Evolutionary conservation across 768 basidiomycete species (phyloP).

Genomic region (Tulasnella sp.): DNA sequence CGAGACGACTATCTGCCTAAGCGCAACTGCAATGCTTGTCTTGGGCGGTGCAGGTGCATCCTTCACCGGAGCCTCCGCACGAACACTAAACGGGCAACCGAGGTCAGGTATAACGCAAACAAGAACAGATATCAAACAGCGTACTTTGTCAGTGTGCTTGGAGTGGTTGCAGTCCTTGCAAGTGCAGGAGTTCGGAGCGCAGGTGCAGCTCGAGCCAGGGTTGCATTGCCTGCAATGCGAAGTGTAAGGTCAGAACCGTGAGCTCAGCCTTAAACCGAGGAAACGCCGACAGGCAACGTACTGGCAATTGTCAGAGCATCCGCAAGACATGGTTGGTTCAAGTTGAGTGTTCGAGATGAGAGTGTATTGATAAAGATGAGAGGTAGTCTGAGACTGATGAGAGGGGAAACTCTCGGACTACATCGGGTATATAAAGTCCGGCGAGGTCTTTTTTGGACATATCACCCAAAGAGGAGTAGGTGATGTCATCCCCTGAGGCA

Average conservation of each 20-base stretch:
- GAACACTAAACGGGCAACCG: background rate
- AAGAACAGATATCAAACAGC: no score
- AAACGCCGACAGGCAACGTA: background rate
- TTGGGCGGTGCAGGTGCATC: background rate
- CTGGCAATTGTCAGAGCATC: background rate
- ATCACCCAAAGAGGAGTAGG: background rate
- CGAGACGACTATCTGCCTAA: background rate
- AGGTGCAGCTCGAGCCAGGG: background rate
- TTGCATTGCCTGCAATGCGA: background rate
- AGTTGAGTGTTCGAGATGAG: background rate
- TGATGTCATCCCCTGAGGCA: background rate
- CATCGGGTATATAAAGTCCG: background rate
- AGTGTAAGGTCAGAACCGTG: background rate
- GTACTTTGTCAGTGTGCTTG: background rate
- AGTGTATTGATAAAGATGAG: background rate
- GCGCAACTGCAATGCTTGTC: conserved; percentile 3
- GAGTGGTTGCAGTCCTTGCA: conserved; percentile 8
- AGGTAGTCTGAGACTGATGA: background rate
- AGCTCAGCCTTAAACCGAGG: background rate
- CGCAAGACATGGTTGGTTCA: background rate
- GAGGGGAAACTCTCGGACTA: no score
- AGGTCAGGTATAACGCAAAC: background rate
- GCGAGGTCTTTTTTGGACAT: background rate
- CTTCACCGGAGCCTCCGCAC: background rate
- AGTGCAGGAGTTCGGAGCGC: background rate